phyloP scores from a whole-genome alignment of 352 stramenopile genomes.

The Phytopythium vexans region DNA sequence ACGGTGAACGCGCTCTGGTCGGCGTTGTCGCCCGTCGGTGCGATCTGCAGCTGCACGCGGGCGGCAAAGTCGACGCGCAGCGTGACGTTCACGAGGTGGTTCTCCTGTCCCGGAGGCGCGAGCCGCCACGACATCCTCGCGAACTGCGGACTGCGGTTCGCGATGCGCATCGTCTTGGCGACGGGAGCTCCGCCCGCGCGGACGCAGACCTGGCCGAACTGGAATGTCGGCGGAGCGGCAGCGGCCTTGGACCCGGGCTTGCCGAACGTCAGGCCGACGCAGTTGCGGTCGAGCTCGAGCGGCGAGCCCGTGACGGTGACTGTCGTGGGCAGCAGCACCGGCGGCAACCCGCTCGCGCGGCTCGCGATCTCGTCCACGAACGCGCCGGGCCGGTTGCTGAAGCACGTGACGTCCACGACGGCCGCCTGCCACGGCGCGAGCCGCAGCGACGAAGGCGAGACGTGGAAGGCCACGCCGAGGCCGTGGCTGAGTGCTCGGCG shows the following conservation, averaged over 20 bases:
- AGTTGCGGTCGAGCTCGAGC: slow-evolving; percentile 57
- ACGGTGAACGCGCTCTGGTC: slow-evolving; percentile 8
- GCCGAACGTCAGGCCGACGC: slow-evolving; percentile 49
- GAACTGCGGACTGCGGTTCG: slow-evolving; percentile 61
- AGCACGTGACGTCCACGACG: slow-evolving; percentile 50
- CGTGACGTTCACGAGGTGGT: slow-evolving; percentile 53
- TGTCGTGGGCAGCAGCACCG: slow-evolving; percentile 54
- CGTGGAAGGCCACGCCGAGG: slow-evolving; percentile 54
- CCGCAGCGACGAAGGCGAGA: slow-evolving; percentile 19
- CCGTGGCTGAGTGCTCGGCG: slow-evolving; percentile 38
- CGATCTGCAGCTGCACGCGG: slow-evolving; percentile 42
- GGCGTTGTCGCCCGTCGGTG: slow-evolving; percentile 22
- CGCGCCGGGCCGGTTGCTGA: slow-evolving; percentile 75
- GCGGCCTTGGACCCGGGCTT: slow-evolving; percentile 9
- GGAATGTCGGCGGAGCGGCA: slow-evolving; percentile 33
- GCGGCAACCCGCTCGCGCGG: slow-evolving; percentile 39
- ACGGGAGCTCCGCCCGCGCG: slow-evolving; percentile 20
- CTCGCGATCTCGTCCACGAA: slow-evolving; percentile 69
- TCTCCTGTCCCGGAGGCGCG: slow-evolving; percentile 36
- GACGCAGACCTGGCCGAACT: slow-evolving; percentile 47
- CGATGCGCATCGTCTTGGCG: slow-evolving; percentile 51
- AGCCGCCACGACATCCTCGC: slow-evolving; percentile 62
- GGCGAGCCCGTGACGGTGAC: slow-evolving; percentile 57
- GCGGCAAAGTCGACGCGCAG: slow-evolving; percentile 52
- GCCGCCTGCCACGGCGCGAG: slow-evolving; percentile 62